Conservation (phyloP, 257 asterid genomes). For the Penstemon davidsonii region DNA sequence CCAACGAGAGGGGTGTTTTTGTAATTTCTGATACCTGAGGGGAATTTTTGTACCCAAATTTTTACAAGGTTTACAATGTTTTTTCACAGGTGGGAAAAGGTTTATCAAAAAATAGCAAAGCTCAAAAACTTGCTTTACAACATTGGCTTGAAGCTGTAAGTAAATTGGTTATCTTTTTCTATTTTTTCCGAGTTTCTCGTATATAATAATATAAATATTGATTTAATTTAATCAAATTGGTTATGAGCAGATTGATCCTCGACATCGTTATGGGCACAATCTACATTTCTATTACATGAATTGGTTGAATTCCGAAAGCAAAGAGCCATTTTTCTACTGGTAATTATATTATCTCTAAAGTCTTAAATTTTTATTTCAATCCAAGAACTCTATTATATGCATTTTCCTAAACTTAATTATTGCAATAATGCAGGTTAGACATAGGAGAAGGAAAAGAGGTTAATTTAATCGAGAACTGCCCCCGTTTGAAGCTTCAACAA, state of each 20-base stretch:
- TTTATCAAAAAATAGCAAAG: too few species aligned
- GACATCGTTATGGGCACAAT: constrained; percentile 74
- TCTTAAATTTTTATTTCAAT: background rate
- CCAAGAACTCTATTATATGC: background rate
- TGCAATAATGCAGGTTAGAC: constrained; percentile 9
- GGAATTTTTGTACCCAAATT: too few species aligned
- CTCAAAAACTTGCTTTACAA: too few species aligned
- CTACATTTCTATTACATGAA: constrained; percentile 57
- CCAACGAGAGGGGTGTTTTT: too few species aligned
- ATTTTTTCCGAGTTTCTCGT: background rate
- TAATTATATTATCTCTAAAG: background rate
- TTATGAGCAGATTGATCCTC: constrained; percentile 57
- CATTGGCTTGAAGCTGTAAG: too few species aligned
- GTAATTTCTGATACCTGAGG: too few species aligned
- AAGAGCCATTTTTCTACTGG: constrained; percentile 30
- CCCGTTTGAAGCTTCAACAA: constrained; percentile 54
- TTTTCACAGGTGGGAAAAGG: too few species aligned
- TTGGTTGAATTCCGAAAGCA: constrained; percentile 67
- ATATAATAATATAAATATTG: background rate
- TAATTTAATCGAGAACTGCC: constrained; percentile 45
- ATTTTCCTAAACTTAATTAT: background rate
- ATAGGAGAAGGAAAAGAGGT: constrained; percentile 49
- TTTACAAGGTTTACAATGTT: too few species aligned
- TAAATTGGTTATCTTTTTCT: background rate
- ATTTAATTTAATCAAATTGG: constrained; percentile 25